phyloP scores from a whole-genome alignment of 148 eudicot genomes.

The Beta vulgaris region DNA sequence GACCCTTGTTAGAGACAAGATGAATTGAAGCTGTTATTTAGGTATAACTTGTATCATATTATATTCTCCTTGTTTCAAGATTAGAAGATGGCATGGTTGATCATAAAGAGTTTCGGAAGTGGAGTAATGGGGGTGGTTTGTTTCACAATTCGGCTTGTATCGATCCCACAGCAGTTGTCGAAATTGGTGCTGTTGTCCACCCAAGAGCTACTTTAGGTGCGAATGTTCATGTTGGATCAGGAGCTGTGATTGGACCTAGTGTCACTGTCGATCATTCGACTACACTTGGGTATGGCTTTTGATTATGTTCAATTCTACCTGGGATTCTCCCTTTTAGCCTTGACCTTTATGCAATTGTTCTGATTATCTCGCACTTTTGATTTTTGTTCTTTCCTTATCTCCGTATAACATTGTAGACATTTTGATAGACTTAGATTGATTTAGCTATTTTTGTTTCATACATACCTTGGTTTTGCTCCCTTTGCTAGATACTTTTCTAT shows the following conservation, averaged over 20 bases:
- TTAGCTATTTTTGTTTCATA: background rate
- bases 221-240: constrained; percentile 73
- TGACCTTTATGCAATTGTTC: background rate
- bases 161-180: constrained; percentile 64
- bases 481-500: too few relatives aligned
- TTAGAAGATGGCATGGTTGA: constrained; percentile 36
- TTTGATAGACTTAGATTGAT: background rate
- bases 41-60: constrained; percentile 6
- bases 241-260: constrained; percentile 70
- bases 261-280: constrained; percentile 76
- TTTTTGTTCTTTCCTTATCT: too few relatives aligned
- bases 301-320: background rate
- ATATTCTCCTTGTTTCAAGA: constrained; percentile 31
- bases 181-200: constrained; percentile 81
- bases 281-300: constrained; percentile 59
- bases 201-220: constrained; percentile 56
- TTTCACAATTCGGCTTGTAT: constrained; percentile 60
- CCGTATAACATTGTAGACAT: background rate
- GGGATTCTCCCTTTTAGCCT: background rate
- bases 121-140: constrained; percentile 83
- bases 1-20: background rate
- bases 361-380: background rate
- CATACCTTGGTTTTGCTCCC: background rate
- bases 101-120: constrained; percentile 48
- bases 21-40: background rate